Conservation (phyloP, 2,329 filamentous ascomycete genomes). For the Periconia digitata region DNA sequence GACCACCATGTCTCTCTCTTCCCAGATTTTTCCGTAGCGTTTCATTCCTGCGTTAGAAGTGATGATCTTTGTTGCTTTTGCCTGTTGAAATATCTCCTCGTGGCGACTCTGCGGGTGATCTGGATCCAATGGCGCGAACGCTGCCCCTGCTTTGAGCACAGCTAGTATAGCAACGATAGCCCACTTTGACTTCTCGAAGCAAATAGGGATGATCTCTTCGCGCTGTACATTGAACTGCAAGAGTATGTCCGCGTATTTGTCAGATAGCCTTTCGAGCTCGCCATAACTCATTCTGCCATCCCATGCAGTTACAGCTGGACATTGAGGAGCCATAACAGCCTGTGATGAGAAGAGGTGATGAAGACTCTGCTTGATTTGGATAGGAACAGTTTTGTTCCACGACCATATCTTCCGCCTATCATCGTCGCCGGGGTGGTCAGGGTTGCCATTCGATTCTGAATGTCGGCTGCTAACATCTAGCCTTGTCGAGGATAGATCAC, state of each 20-base stretch:
- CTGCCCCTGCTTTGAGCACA: slow-evolving; percentile 32
- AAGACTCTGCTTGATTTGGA: slow-evolving; percentile 7
- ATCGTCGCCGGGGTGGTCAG: no score
- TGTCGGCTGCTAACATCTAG: no score
- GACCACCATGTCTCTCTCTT: no score
- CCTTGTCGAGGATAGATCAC: no score
- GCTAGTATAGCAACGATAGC: slow-evolving; percentile 31
- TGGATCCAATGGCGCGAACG: slow-evolving; percentile 22
- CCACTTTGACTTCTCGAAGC: slow-evolving; percentile 37
- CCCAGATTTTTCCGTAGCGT: no score
- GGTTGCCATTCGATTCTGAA: no score
- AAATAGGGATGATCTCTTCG: slow-evolving; percentile 25
- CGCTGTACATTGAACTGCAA: slow-evolving; percentile 5
- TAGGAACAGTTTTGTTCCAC: no score
- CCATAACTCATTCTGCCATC: slow-evolving; percentile 14
- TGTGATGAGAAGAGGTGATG: slow-evolving; percentile 12
- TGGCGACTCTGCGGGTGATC: slow-evolving; percentile 7
- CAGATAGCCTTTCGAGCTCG: background rate
- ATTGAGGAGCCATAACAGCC: slow-evolving; percentile 5
- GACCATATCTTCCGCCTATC: no score
- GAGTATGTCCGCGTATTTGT: slow-evolving; percentile 13
- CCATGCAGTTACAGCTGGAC: slow-evolving; percentile 20
- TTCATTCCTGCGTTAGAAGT: no score
- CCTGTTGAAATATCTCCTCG: background rate
- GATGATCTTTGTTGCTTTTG: background rate